Evolutionary conservation across 1,139 yeast genomes (phyloP), one percentile per base, ranked within the genome.

Genomic region (Hansenula sp.): DNA sequence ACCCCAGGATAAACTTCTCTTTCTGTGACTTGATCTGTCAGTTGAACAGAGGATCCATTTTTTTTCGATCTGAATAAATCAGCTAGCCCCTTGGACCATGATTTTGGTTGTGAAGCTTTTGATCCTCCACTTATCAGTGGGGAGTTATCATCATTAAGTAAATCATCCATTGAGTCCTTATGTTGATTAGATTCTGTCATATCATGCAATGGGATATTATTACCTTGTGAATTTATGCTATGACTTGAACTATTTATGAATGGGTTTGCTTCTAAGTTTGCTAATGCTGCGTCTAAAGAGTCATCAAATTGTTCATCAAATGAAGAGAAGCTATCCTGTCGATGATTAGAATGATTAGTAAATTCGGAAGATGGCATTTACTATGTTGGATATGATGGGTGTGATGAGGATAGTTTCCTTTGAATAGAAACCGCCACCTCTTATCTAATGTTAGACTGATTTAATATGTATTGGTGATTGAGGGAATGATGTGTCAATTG

Each of bases 1-100:
- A 68, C 61, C 17, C 62, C 65, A 3, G 71, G 71, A 44, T 65
- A 66, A 2, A 68, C 60, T 36, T 64, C 65, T 48, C 73, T 56
- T 43, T 66, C 70, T 4, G 56, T 46, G 43, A 58, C 59, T 29
- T 56, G 50, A 22, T 64, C 66, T 13, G 59, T 59, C 34, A 64
- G 43, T 32, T 59, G 55, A 14, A 64, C 57, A 10, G 57, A 50
- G 24, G 44, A 43, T 8, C 42, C 37, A 12, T 21, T 32, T 10
- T 25, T 37, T 26, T 29, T 30, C 13, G 32, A 18, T 32, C 36
- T 41, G 36, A 41, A 40, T 40, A 19, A 25, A 4, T 18, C 41
- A 10, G 36, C 29, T 30, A 34, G 34, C 18, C 41, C 34, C 19
- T 38, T 44, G 5, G 42, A 35, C 47, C 46, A 44, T 11, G 47